Base-by-base conservation (phyloP, 345 rosid species). In the Eucalyptus curtisii region DNA sequence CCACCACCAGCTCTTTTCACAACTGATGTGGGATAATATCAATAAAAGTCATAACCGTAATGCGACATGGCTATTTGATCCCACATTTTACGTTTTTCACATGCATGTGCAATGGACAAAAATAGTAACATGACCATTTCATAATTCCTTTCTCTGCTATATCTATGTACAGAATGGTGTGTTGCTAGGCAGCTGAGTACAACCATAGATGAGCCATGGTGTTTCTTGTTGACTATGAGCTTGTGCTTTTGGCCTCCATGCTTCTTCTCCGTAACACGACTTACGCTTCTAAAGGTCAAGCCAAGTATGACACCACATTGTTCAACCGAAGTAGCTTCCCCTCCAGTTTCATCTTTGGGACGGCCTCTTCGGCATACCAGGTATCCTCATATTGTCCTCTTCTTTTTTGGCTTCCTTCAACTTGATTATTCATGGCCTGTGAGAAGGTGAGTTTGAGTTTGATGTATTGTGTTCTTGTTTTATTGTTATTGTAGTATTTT, bases 291-390 rank as follows among this genome's bases (percentile, higher is more conserved):
- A 22, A 71, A 71, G 57, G 45, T 45, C 13, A 4, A 10, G 55
- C 33, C 27, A 10, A 71, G 45, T 81, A 88, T 17, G 87, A 61
- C 81, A 59, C 45, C 44, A 49, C 85, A 10, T 64, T 66, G 3
- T 45, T 89, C 30, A 91, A 89, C 14, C 88, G 92, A 48, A 84
- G 88, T 47, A 90, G 92, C 45, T 92, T 92, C 66, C 93, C 92
- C 7, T 20, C 85, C 5, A 89, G 89, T 10, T 92, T 92, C 81
- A 19, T 89, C 53, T 92, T 92, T 17, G 92, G n/a, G 49, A 87
- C 92, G 5, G 91, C 91, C 48, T 86, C 90, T 31, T 86, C 92
- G 25, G 88, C 93, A 22, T 90, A 90, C 86, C 93, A 92, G 89
- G 93, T 91, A 47, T 20, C 30, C 44, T 49, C 10, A 30, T 49